These are phyloP conservation scores for Wickerhamomyces kurtzmanii DNA, from an alignment of 805 yeast genomes.

Conservation along the genomic window DNA sequence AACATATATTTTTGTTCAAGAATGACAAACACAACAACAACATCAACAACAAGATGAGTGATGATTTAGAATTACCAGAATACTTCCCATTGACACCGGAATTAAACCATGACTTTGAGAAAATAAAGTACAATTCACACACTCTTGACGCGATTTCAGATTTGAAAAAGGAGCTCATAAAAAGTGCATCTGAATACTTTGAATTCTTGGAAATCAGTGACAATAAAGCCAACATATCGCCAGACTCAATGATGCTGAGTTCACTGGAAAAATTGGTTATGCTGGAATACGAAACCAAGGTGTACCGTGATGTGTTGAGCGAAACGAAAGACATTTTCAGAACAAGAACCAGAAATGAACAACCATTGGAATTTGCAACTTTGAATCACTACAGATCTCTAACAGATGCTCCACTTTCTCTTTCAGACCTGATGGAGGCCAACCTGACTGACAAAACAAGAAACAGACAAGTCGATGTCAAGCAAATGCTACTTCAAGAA, in stretches of 20 bases:
- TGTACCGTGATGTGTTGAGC: constrained; percentile 8
- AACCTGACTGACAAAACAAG: background rate
- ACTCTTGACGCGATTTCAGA: constrained; percentile 1
- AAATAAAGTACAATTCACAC: background rate
- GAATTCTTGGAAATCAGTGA: constrained; percentile 3
- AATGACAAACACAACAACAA: too few species aligned
- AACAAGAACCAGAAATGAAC: constrained; percentile 1
- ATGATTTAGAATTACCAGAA: constrained; percentile 2
- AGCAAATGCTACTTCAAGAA: background rate
- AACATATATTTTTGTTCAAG: too few species aligned
- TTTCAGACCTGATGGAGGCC: constrained; percentile 6
- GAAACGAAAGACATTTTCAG: constrained; percentile 6
- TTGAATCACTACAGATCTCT: constrained; percentile 4
- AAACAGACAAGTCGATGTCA: background rate
- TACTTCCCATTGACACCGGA: constrained; percentile 1
- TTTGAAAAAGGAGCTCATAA: constrained; percentile 6
- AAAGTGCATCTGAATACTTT: constrained; percentile 7
- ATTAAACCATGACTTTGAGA: background rate
- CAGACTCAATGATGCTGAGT: constrained; percentile 2
- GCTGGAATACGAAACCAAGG: constrained; percentile 6
- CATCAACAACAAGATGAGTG: too few species aligned
- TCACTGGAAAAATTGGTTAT: constrained; percentile 10
- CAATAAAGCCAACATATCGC: constrained; percentile 4
- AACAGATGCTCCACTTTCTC: constrained; percentile 8
- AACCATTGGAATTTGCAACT: constrained; percentile 6